A percentile compares a stretch with the other conserved stretches of the same genome.
Evolutionary conservation across 2,329 filamentous ascomycete species (phyloP).

Genomic region (Zymoseptoria brevis): DNA sequence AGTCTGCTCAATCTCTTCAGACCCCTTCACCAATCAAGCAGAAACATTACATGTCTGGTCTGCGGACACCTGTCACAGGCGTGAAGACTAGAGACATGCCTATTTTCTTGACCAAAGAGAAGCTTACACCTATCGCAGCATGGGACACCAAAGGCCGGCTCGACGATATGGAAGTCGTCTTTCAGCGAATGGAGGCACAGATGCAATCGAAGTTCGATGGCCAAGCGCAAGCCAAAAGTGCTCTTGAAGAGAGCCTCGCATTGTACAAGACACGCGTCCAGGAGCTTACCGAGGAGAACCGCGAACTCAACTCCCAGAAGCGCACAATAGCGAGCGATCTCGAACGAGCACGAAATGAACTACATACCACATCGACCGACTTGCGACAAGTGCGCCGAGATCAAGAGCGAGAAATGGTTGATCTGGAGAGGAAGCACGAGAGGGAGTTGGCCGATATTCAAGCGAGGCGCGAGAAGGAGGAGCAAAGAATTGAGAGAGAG

Average conservation of each 20-base stretch:
- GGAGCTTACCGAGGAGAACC: conserved; percentile 24
- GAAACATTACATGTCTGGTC: conserved; percentile 19
- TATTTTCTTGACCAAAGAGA: conserved; percentile 60
- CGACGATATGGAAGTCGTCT: conserved; percentile 67
- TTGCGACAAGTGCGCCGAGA: conserved; percentile 26
- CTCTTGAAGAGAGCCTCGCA: conserved; percentile 65
- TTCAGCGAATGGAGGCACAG: conserved; percentile 62
- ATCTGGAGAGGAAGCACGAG: conserved; percentile 24
- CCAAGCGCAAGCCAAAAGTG: conserved; percentile 47
- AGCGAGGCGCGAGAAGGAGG: conserved; percentile 23
- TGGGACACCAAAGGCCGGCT: conserved; percentile 76
- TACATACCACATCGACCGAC: conserved; percentile 28
- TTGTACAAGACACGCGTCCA: conserved; percentile 58
- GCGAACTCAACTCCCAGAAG: conserved; percentile 44
- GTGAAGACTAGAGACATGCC: conserved; percentile 41
- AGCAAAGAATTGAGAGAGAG: conserved; percentile 21
- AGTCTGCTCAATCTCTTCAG: conserved; percentile 22
- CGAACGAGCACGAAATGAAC: conserved; percentile 31
- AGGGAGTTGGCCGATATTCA: conserved; percentile 19
- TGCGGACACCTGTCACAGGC: conserved; percentile 22
- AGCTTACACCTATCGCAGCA: conserved; percentile 45
- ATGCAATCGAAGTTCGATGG: conserved; percentile 57
- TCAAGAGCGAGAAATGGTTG: conserved; percentile 26
- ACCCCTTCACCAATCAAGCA: conserved; percentile 26
- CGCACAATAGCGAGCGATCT: conserved; percentile 59